phyloP scores from a whole-genome alignment of 805 yeast genomes.

The Cyberlindnera petersonii region DNA sequence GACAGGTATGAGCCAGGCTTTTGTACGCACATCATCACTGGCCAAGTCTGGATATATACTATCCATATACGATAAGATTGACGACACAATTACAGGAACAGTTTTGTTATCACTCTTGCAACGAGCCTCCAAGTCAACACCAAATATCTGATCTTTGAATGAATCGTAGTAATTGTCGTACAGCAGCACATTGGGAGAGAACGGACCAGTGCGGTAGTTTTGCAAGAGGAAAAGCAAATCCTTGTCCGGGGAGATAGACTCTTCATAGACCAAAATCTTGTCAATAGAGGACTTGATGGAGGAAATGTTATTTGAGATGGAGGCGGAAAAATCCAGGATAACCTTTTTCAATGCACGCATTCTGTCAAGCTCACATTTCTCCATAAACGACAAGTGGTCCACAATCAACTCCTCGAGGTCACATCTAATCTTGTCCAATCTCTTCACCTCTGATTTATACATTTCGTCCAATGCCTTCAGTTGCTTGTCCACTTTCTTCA shows the following conservation, averaged over 20 bases:
- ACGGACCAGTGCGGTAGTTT: conserved; percentile 68
- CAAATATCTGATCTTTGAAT: conserved; percentile 67
- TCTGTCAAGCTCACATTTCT: conserved; percentile 77
- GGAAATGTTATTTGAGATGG: conserved; percentile 57
- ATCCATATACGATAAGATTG: conserved; percentile 65
- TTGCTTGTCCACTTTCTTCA: conserved; percentile 51
- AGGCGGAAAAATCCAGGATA: conserved; percentile 64
- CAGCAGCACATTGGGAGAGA: conserved; percentile 64
- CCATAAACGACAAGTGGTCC: conserved; percentile 74
- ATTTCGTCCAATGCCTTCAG: conserved; percentile 53
- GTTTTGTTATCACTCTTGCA: conserved; percentile 67
- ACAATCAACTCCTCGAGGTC: conserved; percentile 68
- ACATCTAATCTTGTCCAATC: conserved; percentile 64
- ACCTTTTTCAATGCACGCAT: conserved; percentile 72
- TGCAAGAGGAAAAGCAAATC: conserved; percentile 67
- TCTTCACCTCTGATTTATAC: conserved; percentile 51
- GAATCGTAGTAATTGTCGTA: conserved; percentile 80
- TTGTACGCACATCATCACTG: conserved; percentile 63
- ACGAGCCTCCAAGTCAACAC: conserved; percentile 69
- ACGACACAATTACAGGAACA: conserved; percentile 65
- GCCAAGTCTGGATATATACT: conserved; percentile 62
- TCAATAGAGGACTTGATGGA: conserved; percentile 57
- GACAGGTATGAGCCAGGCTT: conserved; percentile 66
- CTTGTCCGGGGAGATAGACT: conserved; percentile 62
- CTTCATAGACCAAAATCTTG: conserved; percentile 59